phyloP scores from a whole-genome alignment of 495 filamentous ascomycete genomes.

The Oleoguttula mirabilis region DNA sequence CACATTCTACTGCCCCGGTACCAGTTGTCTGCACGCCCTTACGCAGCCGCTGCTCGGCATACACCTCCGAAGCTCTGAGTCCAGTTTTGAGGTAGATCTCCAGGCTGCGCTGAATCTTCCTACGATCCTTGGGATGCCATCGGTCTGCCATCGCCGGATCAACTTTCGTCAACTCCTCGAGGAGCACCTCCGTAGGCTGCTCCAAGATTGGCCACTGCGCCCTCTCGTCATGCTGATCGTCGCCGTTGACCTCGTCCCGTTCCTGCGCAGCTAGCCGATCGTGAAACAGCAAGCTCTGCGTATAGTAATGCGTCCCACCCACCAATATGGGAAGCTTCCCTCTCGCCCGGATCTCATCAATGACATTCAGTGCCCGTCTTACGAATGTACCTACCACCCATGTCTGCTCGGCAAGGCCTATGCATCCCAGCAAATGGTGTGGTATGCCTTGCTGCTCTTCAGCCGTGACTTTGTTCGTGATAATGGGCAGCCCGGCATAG shows the following conservation, averaged over 20 bases:
- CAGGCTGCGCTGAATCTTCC: constrained; percentile 81
- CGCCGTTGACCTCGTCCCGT: constrained; percentile 20
- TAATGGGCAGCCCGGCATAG: constrained; percentile 83
- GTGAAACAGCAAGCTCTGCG: constrained; percentile 72
- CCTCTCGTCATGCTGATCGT: constrained; percentile 14
- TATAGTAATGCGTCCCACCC: constrained; percentile 91
- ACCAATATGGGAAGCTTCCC: constrained; percentile 81
- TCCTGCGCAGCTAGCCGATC: constrained; percentile 43
- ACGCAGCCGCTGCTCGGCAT: constrained; percentile 53
- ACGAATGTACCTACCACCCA: constrained; percentile 72
- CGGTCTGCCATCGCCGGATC: constrained; percentile 81
- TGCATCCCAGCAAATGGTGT: constrained; percentile 76
- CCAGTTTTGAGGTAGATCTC: constrained; percentile 79
- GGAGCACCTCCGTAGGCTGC: constrained; percentile 53
- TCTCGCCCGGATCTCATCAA: constrained; percentile 62
- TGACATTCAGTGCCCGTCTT: constrained; percentile 51
- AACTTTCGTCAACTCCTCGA: constrained; percentile 59
- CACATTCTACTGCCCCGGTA: no score
- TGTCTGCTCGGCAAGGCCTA: constrained; percentile 60
- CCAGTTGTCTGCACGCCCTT: background rate
- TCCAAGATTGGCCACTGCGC: constrained; percentile 44
- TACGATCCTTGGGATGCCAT: constrained; percentile 87
- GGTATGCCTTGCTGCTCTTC: constrained; percentile 69
- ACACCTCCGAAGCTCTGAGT: constrained; percentile 71
- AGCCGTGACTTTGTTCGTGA: constrained; percentile 79